These are phyloP conservation scores for Acacia melanoxylon DNA, from an alignment of 306 rosid species.

Conservation along the genomic window DNA sequence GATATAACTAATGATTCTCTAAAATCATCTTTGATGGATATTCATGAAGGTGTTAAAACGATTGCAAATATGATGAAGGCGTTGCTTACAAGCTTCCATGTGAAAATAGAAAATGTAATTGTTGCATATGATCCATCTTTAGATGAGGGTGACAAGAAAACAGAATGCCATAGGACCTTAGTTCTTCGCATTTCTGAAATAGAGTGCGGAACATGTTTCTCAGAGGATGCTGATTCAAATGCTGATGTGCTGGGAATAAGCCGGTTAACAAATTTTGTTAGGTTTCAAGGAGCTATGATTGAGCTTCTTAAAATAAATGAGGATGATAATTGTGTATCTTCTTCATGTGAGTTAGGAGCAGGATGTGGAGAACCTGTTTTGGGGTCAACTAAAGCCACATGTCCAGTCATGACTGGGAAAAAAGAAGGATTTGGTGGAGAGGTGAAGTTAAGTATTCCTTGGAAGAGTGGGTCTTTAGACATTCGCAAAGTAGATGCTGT, in stretches of 20 bases:
- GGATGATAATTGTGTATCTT: constrained; percentile 29
- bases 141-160: constrained; percentile 40
- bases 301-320: constrained; percentile 74
- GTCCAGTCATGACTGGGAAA: constrained; percentile 69
- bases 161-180: constrained; percentile 40
- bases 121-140: constrained; percentile 78
- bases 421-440: constrained; percentile 86
- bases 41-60: constrained; percentile 94
- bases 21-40: constrained; percentile 63
- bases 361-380: constrained; percentile 37
- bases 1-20: constrained; percentile 40
- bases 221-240: constrained; percentile 63
- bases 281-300: constrained; percentile 75
- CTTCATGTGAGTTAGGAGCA: constrained; percentile 36
- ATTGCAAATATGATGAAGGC: constrained; percentile 85
- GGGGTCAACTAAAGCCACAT: constrained; percentile 35
- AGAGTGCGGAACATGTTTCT: constrained; percentile 82
- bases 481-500: constrained; percentile 80
- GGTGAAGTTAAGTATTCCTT: constrained; percentile 80
- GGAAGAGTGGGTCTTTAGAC: constrained; percentile 96
- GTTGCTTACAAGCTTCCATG: constrained; percentile 85
- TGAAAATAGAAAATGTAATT: constrained; percentile 62
- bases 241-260: constrained; percentile 77
- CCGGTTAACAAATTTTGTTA: constrained; percentile 70
- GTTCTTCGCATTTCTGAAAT: constrained; percentile 79